Base-by-base conservation (phyloP, 2,329 filamentous ascomycete genomes). In the Chalara sp. region DNA sequence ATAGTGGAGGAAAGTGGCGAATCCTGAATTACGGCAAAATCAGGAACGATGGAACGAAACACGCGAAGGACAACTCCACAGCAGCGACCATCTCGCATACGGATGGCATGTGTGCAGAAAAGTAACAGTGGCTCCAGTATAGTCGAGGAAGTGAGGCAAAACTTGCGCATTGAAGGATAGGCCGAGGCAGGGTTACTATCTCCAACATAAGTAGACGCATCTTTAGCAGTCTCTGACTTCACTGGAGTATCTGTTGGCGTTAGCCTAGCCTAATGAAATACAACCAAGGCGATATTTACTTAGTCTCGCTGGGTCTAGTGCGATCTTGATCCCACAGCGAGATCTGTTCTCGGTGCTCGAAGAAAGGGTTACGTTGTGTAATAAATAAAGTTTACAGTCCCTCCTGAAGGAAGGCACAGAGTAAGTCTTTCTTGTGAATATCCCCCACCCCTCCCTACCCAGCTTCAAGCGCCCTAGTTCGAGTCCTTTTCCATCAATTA, bases 41-140 rank as follows among this genome's bases (percentile, higher is more conserved):
- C 87, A 1, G 87, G 83, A 31, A 97, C 77, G 41, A 96, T 83
- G 4, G 84, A 88, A 52, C 90, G 84, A 62, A 97, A 85, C n/a
- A 96, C 84, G 12, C 88, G 83, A 31, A 93, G 80, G 55, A 93
- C 89, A 56, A 90, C 87, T 52, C 84, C 84, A 61, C 91, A 95
- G 68, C 89, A 95, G 51, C 92, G 80, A 0, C 87, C 88, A 66
- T 99, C 93, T 56, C 87, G 84, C 79, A 96, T 91, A 35, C 87
- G 83, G 52, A 99, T 86, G 6, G 85, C 88, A 60, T 96, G 90
- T 4, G 87, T 91, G 72, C 89, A 92, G 71, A 99, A 97, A 40
- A 96, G 73, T 53, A 99, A 81, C 7, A 99, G 76, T 0, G 91
- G 89, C 63, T 95, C 91, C 33, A 96, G 83, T 28, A 97, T 84